A percentile compares a stretch with the other conserved stretches of the same genome.
phyloP scores from a whole-genome alignment of 2,329 filamentous ascomycete genomes.

The Colletotrichum spaethianum region DNA sequence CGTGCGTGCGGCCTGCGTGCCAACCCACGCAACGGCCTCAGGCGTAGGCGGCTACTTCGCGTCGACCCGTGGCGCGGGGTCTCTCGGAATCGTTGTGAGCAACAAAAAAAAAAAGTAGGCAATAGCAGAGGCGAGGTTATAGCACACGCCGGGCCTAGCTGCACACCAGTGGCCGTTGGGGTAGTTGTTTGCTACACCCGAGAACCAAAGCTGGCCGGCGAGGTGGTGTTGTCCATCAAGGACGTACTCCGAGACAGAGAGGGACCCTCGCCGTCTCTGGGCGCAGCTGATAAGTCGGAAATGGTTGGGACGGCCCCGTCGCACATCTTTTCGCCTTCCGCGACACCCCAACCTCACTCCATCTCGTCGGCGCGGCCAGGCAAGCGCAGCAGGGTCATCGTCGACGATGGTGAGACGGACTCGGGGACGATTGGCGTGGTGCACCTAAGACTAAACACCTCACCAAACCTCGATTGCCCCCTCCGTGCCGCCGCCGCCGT shows the following conservation, averaged over 20 bases:
- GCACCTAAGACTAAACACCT: background rate
- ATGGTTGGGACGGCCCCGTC: background rate
- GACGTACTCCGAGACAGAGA: constrained; percentile 11
- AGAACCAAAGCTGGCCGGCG: constrained; percentile 12
- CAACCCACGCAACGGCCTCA: constrained; percentile 22
- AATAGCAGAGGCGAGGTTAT: background rate
- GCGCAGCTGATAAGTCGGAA: constrained; percentile 3
- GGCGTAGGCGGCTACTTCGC: constrained; percentile 1
- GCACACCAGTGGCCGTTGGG: constrained; percentile 25
- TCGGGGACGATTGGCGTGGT: background rate
- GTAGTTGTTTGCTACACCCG: constrained; percentile 8
- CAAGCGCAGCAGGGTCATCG: background rate
- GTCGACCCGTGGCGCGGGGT: constrained; percentile 22
- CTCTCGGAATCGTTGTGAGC: constrained; percentile 6
- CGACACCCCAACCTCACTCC: background rate
- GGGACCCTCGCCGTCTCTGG: background rate
- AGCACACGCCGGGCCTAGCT: constrained; percentile 6
- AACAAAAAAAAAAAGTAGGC: background rate
- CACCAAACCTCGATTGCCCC: background rate
- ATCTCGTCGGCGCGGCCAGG: background rate
- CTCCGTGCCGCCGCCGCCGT: background rate
- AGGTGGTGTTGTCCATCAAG: constrained; percentile 22
- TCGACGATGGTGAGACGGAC: background rate
- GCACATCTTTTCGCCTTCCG: background rate
- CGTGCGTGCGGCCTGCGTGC: constrained; percentile 24